Conservation (phyloP, 2,329 filamentous ascomycete species). For the Leptographium lundbergii region DNA sequence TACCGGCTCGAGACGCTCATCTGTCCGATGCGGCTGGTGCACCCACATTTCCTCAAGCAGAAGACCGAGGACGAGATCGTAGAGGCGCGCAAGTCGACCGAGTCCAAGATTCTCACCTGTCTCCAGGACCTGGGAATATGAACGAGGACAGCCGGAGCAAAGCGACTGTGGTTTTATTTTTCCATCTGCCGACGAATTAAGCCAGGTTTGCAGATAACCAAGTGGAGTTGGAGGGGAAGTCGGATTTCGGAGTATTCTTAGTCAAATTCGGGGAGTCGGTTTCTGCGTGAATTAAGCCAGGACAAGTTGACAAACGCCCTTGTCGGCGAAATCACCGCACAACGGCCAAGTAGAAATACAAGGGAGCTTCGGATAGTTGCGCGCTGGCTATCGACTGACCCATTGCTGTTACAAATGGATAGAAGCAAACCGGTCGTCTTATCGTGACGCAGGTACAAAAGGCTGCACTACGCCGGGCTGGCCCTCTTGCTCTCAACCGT, state of each 20-base stretch:
- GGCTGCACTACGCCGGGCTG: background rate
- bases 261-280: background rate
- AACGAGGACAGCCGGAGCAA: too few relatives aligned
- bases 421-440: background rate
- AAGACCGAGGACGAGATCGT: background rate
- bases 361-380: background rate
- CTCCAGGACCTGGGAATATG: background rate
- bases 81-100: background rate
- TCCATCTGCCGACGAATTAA: too few relatives aligned
- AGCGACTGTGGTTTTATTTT: too few relatives aligned
- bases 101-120: background rate
- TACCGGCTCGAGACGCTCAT: background rate
- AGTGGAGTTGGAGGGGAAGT: background rate
- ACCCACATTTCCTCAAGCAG: background rate
- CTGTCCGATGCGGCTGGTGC: background rate
- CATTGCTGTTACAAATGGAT: background rate
- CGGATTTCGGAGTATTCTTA: background rate
- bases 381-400: background rate
- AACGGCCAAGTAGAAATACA: background rate
- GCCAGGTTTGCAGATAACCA: background rate
- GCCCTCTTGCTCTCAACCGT: background rate
- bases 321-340: background rate
- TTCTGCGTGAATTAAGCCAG: background rate
- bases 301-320: background rate
- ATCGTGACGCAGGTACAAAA: background rate